Conservation (phyloP, 1,139 yeast species). For the Debaryomyces coudertii region DNA sequence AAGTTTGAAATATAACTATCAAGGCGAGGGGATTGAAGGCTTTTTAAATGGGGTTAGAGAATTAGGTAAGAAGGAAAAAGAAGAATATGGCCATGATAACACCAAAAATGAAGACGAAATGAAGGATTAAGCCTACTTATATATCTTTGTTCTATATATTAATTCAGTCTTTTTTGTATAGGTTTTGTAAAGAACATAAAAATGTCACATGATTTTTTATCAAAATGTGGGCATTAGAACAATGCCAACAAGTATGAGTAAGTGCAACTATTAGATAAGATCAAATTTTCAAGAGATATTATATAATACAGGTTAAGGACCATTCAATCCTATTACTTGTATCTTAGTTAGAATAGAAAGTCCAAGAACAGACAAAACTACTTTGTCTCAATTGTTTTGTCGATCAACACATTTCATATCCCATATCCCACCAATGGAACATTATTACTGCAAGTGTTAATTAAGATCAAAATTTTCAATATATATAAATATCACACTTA, state of each 20-base stretch:
- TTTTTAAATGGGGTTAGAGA: slow-evolving; percentile 54
- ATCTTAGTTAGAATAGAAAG: not conserved
- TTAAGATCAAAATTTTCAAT: not conserved
- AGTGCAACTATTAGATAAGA: slow-evolving; percentile 3
- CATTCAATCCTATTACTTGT: not conserved
- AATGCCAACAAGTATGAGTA: not conserved
- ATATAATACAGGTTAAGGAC: not conserved
- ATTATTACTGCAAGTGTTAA: not conserved
- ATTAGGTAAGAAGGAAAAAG: slow-evolving; percentile 27
- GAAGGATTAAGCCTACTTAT: not conserved
- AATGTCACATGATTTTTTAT: not conserved
- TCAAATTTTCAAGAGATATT: not conserved
- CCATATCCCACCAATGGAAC: not conserved
- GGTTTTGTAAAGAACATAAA: not conserved
- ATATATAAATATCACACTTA: not conserved
- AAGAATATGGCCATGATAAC: slow-evolving; percentile 4
- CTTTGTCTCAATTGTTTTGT: not conserved
- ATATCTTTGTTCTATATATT: not conserved
- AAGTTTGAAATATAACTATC: slow-evolving; percentile 53
- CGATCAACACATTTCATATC: not conserved
- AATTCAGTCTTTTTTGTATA: not conserved
- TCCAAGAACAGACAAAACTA: not conserved
- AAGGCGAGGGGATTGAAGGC: slow-evolving; percentile 62
- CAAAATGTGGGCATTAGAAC: not conserved
- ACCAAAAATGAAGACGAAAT: not conserved